phyloP scores from a whole-genome alignment of 495 filamentous ascomycete species.

The Amniculicola lignicola region DNA sequence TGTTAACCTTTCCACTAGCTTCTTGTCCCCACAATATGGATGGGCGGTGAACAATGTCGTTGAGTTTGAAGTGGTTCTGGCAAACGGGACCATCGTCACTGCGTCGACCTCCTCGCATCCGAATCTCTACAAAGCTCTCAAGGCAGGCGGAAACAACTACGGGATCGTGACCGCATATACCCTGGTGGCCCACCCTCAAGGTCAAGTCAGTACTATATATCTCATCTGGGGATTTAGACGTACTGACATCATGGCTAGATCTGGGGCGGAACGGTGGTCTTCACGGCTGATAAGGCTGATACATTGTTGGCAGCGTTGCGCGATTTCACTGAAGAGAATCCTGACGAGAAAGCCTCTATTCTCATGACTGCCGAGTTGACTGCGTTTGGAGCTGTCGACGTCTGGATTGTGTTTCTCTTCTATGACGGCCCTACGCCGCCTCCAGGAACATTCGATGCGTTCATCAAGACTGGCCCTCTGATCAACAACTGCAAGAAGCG shows the following conservation, averaged over 20 bases:
- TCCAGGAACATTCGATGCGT: constrained; percentile 53
- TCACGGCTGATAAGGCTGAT: constrained; percentile 13
- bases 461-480: constrained; percentile 50
- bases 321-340: constrained; percentile 30
- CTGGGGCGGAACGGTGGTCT: constrained; percentile 27
- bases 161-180: constrained; percentile 49
- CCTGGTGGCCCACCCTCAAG: constrained; percentile 22
- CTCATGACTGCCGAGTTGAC: constrained; percentile 52
- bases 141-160: constrained; percentile 53
- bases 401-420: constrained; percentile 62
- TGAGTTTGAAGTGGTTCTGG: constrained; percentile 49
- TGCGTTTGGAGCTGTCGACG: constrained; percentile 43
- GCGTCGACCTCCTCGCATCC: constrained; percentile 51
- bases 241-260: constrained; percentile 11
- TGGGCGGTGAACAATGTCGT: constrained; percentile 52
- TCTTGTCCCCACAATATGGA: constrained; percentile 44
- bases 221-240: neutral
- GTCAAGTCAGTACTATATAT: constrained; percentile 4
- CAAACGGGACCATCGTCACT: constrained; percentile 54
- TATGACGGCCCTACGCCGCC: constrained; percentile 59
- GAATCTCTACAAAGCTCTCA: constrained; percentile 61
- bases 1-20: no score
- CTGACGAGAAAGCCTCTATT: constrained; percentile 28
- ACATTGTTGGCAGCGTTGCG: constrained; percentile 19
- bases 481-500: constrained; percentile 52